Percentiles rank a stretch among this genome's conserved stretches.
Evolutionary conservation across 441 rosid species (phyloP).

Genomic region (Pelargonium fulgidum): DNA sequence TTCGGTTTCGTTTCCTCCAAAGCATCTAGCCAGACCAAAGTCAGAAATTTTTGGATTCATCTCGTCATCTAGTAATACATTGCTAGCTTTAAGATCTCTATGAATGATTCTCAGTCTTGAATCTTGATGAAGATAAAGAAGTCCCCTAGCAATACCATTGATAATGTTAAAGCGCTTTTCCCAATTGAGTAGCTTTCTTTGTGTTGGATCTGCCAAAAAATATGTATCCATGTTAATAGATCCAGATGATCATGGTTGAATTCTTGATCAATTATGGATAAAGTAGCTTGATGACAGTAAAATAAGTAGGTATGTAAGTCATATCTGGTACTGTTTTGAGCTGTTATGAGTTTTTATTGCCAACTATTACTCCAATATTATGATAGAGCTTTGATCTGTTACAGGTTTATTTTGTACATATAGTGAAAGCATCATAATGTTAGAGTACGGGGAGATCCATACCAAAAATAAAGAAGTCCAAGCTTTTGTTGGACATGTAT

Average conservation of each 20-base stretch:
- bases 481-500: slow-evolving; percentile 31
- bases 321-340: no score
- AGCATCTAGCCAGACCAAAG: slow-evolving; percentile 33
- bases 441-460: not conserved
- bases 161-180: not conserved
- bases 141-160: slow-evolving; percentile 16
- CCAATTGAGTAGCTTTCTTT: slow-evolving; percentile 13
- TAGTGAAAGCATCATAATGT: not conserved
- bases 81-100: slow-evolving; percentile 27
- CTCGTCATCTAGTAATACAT: slow-evolving; percentile 18
- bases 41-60: slow-evolving; percentile 29
- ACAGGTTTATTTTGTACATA: no score
- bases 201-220: slow-evolving; percentile 2
- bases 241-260: no score
- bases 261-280: not conserved
- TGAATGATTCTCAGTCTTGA: slow-evolving; percentile 25
- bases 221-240: no score
- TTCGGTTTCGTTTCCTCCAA: slow-evolving; percentile 14
- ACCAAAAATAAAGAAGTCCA: slow-evolving; percentile 41
- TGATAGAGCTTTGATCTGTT: no score
- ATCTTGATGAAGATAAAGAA: slow-evolving; percentile 27
- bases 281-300: not conserved
- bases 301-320: no score
- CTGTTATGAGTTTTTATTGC: no score
- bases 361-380: no score